phyloP scores from a whole-genome alignment of 1,284 basidiomycete species.

The Trametes hirsuta region DNA sequence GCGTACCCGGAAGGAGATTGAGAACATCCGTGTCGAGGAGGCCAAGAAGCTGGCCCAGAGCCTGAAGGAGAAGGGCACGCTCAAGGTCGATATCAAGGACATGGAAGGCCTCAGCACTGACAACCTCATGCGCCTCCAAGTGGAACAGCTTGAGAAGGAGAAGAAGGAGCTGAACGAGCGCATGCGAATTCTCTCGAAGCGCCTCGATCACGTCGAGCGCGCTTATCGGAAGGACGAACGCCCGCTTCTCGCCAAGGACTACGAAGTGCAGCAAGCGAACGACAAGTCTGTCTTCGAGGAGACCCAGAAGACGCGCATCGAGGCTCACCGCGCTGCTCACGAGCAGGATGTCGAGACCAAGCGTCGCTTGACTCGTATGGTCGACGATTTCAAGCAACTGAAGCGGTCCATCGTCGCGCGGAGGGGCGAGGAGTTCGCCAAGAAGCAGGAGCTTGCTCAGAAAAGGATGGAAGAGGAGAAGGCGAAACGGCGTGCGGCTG shows the following conservation, averaged over 20 bases:
- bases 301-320: constrained; percentile 64
- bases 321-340: constrained; percentile 67
- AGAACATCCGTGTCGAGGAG: constrained; percentile 82
- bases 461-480: constrained; percentile 89
- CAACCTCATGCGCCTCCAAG: constrained; percentile 89
- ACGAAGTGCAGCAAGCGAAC: constrained; percentile 81
- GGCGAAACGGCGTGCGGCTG: constrained; percentile 63
- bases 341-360: constrained; percentile 79
- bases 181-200: constrained; percentile 85
- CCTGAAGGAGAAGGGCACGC: constrained; percentile 81
- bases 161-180: constrained; percentile 89
- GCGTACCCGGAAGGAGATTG: constrained; percentile 82
- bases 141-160: constrained; percentile 96
- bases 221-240: constrained; percentile 95
- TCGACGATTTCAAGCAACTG: constrained; percentile 73
- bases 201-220: constrained; percentile 95
- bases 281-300: constrained; percentile 76
- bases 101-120: constrained; percentile 88
- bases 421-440: constrained; percentile 74
- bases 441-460: constrained; percentile 60
- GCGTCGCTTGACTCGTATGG: constrained; percentile 75
- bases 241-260: constrained; percentile 86
- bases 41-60: constrained; percentile 90
- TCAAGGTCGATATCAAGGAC: constrained; percentile 88
- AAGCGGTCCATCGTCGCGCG: constrained; percentile 64